These are phyloP conservation scores for Ogataea nakhonphanomensis DNA, from an alignment of 805 yeast species.

Conservation along the genomic window DNA sequence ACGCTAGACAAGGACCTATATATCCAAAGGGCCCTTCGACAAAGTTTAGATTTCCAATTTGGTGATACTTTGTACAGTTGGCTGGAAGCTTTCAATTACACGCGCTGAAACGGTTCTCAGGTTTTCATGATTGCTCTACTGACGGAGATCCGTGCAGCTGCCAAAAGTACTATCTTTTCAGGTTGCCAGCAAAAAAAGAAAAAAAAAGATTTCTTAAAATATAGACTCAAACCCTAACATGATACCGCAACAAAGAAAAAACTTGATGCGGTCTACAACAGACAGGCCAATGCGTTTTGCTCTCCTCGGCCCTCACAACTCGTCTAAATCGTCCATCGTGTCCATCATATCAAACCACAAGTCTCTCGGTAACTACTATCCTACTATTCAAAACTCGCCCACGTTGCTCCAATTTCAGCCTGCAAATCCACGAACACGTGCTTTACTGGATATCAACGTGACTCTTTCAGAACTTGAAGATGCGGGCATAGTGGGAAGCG, in stretches of 20 bases:
- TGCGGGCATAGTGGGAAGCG: slow-evolving; percentile 22
- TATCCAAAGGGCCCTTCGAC: slow-evolving; percentile 61
- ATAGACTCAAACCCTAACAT: neutral
- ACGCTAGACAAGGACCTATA: slow-evolving; percentile 53
- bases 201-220: neutral
- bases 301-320: slow-evolving; percentile 30
- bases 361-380: slow-evolving; percentile 65
- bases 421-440: slow-evolving; percentile 33
- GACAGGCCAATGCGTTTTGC: slow-evolving; percentile 32
- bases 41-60: slow-evolving; percentile 69
- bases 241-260: slow-evolving; percentile 13
- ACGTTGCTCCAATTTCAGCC: slow-evolving; percentile 56
- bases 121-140: neutral
- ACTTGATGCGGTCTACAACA: slow-evolving; percentile 28
- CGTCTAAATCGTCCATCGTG: slow-evolving; percentile 32
- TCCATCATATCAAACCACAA: slow-evolving; percentile 30
- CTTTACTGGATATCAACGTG: slow-evolving; percentile 46
- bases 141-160: neutral
- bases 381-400: slow-evolving; percentile 62
- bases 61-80: slow-evolving; percentile 46
- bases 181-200: slow-evolving; percentile 1
- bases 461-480: slow-evolving; percentile 37
- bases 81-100: slow-evolving; percentile 29
- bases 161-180: neutral
- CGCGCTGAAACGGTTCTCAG: slow-evolving; percentile 4